Percentiles rank a stretch among this genome's conserved stretches.
Evolutionary conservation across 768 basidiomycete genomes (phyloP).

Genomic region (Xerocomellus dryophilus): DNA sequence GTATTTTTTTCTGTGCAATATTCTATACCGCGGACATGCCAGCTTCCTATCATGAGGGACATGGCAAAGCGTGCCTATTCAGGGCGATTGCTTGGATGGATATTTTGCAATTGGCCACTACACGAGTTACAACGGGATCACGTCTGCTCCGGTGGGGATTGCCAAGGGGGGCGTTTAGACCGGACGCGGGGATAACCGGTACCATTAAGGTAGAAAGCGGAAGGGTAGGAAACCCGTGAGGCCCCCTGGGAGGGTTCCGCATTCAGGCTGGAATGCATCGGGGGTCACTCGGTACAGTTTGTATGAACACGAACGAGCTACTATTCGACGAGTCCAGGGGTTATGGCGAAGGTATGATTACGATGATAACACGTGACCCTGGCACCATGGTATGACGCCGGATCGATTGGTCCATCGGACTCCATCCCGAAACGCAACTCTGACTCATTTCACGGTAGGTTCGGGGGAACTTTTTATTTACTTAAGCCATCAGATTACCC

Average conservation of each 20-base stretch:
- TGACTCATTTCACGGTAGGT: conserved; percentile 11
- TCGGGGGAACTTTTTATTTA: not conserved
- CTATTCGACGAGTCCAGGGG: not conserved
- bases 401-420: conserved; percentile 1
- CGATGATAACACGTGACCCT: conserved; percentile 13
- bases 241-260: not conserved
- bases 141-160: not conserved
- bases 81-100: not conserved
- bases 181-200: conserved; percentile 10
- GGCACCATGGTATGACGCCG: not conserved
- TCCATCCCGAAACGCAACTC: not conserved
- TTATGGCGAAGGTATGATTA: not conserved
- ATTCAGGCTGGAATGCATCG: not conserved
- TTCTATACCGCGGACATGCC: not conserved
- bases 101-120: no score
- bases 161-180: not conserved
- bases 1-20: not conserved
- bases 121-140: not conserved
- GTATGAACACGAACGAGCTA: not conserved
- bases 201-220: not conserved
- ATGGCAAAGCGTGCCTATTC: not conserved
- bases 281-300: not conserved
- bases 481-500: not conserved
- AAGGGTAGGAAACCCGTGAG: not conserved
- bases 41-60: not conserved